Evolutionary conservation across 2,329 filamentous ascomycete species (phyloP), one percentile per base, ranked within the genome.

Genomic region (Penicillium sp.): DNA sequence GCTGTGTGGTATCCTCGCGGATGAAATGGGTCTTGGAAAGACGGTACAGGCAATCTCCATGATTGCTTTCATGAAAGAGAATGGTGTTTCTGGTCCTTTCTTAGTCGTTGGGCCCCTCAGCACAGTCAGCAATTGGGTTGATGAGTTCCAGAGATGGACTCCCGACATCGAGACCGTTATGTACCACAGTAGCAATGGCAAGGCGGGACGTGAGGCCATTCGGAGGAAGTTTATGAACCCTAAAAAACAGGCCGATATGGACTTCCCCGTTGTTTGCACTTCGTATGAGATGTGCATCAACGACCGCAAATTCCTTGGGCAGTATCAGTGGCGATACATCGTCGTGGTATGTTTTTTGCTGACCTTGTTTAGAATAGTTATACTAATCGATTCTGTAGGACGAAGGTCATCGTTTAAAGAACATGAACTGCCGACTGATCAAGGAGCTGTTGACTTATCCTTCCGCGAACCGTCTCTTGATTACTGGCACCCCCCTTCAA

Each of bases 341-440:
- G 95, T 99, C 64, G 96, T 99, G 59, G 88, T 89, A 76, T 61
- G 69, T 71, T 19, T 27, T 19, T 10, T 19, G 8, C 6, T 47
- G 3, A 22, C 19, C 5, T 31, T 31, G 7, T 31, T 22, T 3
- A 22, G 31, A 43, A 6, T 11, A 6, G 5, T 22, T 9, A 55
- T 31, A 33, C 65, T 69, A 61, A 69, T 55, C 19, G 3, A 44
- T 29, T 14, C 26, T 24, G 21, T 56, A 90, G 87, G 93, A 99
- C 65, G 95, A 99, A 76, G 95, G 95, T 0, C 95, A 99, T 71
- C 89, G 95, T 1, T 87, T 99, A 82, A 99, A 99, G 79, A 99
- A 99, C 63, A 89, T 96, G 61, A 93, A 98, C 49, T 96, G 93
- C 29, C 90, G 91, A 56, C 81, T 99, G 0, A 96, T 98, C 61